These are phyloP conservation scores for Stephania yunnanensis DNA, from an alignment of 164 flowering plant species.

Conservation along the genomic window DNA sequence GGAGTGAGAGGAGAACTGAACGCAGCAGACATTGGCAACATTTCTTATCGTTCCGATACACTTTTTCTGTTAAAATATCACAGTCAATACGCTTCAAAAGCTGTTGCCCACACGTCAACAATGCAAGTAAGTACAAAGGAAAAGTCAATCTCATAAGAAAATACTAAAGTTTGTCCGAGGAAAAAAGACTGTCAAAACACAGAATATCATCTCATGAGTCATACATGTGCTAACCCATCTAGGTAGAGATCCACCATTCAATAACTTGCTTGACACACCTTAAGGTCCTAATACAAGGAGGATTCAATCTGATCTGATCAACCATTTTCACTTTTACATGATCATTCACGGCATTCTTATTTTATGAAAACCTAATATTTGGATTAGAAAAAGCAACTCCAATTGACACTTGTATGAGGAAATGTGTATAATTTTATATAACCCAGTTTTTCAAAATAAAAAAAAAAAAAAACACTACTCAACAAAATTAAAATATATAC, in stretches of 20 bases:
- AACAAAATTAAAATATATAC: too few relatives aligned
- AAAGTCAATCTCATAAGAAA: not conserved
- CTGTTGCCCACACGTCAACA: not conserved
- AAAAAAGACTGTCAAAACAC: too few relatives aligned
- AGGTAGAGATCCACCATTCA: not conserved
- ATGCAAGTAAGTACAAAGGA: not conserved
- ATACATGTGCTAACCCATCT: not conserved
- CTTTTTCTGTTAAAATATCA: slow-evolving; percentile 47
- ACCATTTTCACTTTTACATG: not conserved
- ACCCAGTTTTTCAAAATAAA: too few relatives aligned
- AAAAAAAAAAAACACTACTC: too few relatives aligned
- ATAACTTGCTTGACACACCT: not conserved
- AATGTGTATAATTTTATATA: not conserved
- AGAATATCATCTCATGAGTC: not conserved
- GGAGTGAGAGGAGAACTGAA: slow-evolving; percentile 83
- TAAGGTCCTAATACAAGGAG: not conserved
- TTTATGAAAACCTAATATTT: not conserved
- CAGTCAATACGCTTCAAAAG: slow-evolving; percentile 3
- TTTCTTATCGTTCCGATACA: slow-evolving; percentile 64
- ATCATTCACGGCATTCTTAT: not conserved
- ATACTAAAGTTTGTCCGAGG: not conserved
- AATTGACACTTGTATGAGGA: not conserved
- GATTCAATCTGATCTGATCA: not conserved
- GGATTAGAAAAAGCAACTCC: not conserved
- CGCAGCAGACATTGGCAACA: slow-evolving; percentile 87